These are phyloP conservation scores for Globisporangium middletonii DNA, from an alignment of 352 stramenopile species.

Conservation along the genomic window DNA sequence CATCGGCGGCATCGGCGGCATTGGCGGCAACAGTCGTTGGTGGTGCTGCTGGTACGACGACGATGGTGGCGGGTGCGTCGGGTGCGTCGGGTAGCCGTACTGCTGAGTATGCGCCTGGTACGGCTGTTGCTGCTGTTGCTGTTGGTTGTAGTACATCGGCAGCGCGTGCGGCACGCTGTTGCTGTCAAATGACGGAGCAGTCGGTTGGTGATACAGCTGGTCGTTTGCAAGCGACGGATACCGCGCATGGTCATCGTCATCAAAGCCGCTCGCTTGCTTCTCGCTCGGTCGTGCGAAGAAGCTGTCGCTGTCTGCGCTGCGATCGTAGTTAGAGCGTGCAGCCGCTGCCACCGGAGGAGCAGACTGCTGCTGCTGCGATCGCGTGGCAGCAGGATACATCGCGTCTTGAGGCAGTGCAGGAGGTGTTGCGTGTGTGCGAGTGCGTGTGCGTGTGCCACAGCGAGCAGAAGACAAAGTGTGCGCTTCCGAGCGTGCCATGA, in stretches of 20 bases:
- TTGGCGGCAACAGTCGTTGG: neutral
- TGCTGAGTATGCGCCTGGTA: neutral
- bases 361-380: neutral
- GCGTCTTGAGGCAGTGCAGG: neutral
- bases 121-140: slow-evolving; percentile 1
- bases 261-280: slow-evolving; percentile 8
- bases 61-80: neutral
- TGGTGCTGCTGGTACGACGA: slow-evolving; percentile 4
- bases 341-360: neutral
- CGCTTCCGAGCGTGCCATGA: no score
- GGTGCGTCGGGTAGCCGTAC: slow-evolving; percentile 15
- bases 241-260: slow-evolving; percentile 6
- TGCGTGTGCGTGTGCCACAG: no score
- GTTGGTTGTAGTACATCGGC: slow-evolving; percentile 8
- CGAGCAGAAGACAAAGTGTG: no score
- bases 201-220: slow-evolving; percentile 1
- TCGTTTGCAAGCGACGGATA: slow-evolving; percentile 7
- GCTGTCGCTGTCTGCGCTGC: neutral
- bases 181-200: slow-evolving; percentile 1
- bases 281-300: neutral
- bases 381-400: neutral
- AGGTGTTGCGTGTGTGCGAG: neutral
- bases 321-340: neutral
- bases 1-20: slow-evolving; percentile 4
- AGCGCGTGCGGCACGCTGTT: neutral